Base-by-base conservation (phyloP, 345 rosid species). In the Gynandropsis gynandra region DNA sequence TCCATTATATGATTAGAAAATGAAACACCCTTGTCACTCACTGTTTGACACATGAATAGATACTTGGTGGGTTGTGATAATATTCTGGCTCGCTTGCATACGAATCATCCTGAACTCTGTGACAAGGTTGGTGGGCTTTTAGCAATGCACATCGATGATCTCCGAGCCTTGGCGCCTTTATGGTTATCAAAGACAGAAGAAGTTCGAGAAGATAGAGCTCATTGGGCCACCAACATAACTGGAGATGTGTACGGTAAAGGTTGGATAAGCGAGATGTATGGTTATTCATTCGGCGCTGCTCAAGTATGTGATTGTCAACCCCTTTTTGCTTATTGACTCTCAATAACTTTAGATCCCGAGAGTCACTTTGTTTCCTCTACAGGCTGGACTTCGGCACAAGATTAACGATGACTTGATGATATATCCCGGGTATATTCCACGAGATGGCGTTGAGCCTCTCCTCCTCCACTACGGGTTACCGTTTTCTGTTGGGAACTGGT, bases 231-330 rank as follows among this genome's bases (percentile, higher is more conserved):
- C 68, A 88, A 92, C 55, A 59, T 92, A 59, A 92, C 99, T 8
- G 99, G 99, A n/a, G 99, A 92, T 62, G 83, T 88, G 66, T 92
- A 92, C 40, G 95, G 83, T 8, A 48, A 70, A 74, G 97, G 99
- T 56, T 92, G 97, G 97, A 92, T 92, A 50, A 92, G 97, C 65
- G 99, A 92, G 80, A 92, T 92, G 97, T 87, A 88, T 72, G 98
- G 98, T 69, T 92, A 92, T 78, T 87, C 98, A 35, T 92, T 92
- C 68, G 98, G 98, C 65, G 98, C 98, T 8, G 97, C 98, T 18
- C 88, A 92, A 60, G 98, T 92, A 58, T 53, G n/a, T n/a, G n/a
- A n/a, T n/a, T n/a, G 73, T 53, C 53, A 14, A 16, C 65, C 10
- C 70, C 53, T 44, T 12, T 65, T 49, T 32, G 52, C 41, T 35